Evolutionary conservation across 1,284 basidiomycete genomes (phyloP).

Genomic region (Peniophora sp.): DNA sequence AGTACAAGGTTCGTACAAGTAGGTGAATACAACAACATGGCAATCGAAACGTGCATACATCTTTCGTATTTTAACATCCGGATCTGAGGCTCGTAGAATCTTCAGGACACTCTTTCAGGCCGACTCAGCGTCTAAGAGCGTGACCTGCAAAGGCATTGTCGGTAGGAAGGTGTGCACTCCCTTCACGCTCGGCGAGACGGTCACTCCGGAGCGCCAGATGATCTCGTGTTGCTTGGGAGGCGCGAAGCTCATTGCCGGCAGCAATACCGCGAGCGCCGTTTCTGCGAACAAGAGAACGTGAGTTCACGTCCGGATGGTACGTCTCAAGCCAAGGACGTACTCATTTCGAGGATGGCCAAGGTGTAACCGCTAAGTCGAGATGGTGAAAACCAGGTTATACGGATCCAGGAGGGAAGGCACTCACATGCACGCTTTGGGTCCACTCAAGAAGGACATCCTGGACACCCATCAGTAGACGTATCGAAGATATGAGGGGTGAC

Average conservation of each 20-base stretch:
- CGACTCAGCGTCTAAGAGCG: background rate
- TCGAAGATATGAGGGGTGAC: background rate
- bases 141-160: background rate
- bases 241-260: slow-evolving; percentile 1
- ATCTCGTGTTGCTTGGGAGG: background rate
- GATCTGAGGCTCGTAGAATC: no score
- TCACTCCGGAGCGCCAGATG: slow-evolving; percentile 3
- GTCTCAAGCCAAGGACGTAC: slow-evolving; percentile 16
- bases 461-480: background rate
- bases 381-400: background rate
- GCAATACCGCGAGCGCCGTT: background rate
- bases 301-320: background rate
- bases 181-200: slow-evolving; percentile 14
- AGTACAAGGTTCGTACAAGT: no score
- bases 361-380: slow-evolving; percentile 21
- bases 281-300: background rate
- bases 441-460: slow-evolving; percentile 27
- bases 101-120: no score
- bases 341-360: slow-evolving; percentile 27
- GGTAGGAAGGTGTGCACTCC: slow-evolving; percentile 4
- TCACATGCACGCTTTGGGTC: slow-evolving; percentile 25
- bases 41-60: no score
- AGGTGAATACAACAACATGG: no score
- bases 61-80: no score
- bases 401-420: no score